Base-by-base conservation (phyloP, 2,329 filamentous ascomycete species). In the Diaporthe amygdali region DNA sequence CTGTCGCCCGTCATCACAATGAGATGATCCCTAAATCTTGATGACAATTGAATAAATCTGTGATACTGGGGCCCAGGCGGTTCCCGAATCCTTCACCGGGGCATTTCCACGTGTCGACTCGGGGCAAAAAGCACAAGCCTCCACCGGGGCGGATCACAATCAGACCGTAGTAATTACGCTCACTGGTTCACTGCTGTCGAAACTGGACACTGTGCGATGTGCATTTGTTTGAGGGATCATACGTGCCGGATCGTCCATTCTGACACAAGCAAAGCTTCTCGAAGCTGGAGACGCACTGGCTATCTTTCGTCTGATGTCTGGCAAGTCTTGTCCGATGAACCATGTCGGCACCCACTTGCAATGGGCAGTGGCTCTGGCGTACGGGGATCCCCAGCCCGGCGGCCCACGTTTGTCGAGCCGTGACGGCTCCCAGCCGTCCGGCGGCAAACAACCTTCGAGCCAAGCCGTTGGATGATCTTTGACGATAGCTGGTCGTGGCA, bases 401-500 rank as follows among this genome's bases (percentile, higher is more conserved):
- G 47, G 47, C 12, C 44, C 47, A 51, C 63, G 54, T 27, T 55
- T 56, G 59, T 66, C 68, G 30, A 32, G 54, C 39, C 46, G 27
- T 12, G 46, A 68, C 51, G 66, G 68, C 54, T 64, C 20, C 54
- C 22, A 63, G 34, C 59, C 34, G 52, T 51, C 56, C 51, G 66
- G 37, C 59, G 47, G 59, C 59, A 64, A 64, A 64, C 59, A 47
- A 34, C 59, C 27, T 64, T 49, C n/a, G 49, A 39, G 77, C 74
- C 71, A 76, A 76, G 76, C 76, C 74, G 76, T 74, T 74, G 74
- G 74, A 74, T 73, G 68, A 34, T 30, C 39, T 49, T 52, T 8
- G 46, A 59, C 25, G 27, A 17, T 59, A 51, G 27, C 41, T 49
- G 20, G 15, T 25, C n/a, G 30, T 32, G 52, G 22, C 32, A 22